Evolutionary conservation across 306 rosid genomes (phyloP).

Genomic region (Styphnolobium japonicum): DNA sequence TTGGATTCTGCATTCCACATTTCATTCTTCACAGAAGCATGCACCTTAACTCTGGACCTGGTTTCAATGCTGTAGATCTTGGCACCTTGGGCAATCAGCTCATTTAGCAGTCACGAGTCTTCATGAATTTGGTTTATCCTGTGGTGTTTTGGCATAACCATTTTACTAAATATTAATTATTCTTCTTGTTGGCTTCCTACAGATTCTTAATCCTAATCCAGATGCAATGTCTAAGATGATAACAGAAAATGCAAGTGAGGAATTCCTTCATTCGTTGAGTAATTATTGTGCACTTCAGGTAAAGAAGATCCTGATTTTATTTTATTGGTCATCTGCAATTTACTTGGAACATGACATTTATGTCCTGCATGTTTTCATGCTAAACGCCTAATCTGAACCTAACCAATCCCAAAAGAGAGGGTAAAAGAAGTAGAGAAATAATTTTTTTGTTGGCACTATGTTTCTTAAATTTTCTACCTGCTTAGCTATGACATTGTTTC

Average conservation of each 20-base stretch:
- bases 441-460: neutral
- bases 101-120: neutral
- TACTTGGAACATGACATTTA: neutral
- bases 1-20: neutral
- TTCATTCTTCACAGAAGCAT: neutral
- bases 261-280: slow-evolving; percentile 81
- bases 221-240: slow-evolving; percentile 99
- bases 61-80: neutral
- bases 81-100: neutral
- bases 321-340: neutral
- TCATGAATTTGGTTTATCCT: slow-evolving; percentile 7
- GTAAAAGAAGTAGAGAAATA: neutral
- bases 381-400: neutral
- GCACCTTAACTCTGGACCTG: neutral
- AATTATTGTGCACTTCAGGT: slow-evolving; percentile 99
- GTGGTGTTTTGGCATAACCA: slow-evolving; percentile 7
- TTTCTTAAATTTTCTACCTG: neutral
- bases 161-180: slow-evolving; percentile 8
- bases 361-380: slow-evolving; percentile 10
- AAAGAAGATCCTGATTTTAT: slow-evolving; percentile 15
- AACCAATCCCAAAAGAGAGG: neutral
- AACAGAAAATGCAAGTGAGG: slow-evolving; percentile 98
- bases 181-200: slow-evolving; percentile 33
- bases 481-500: slow-evolving; percentile 6
- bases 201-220: slow-evolving; percentile 99